A percentile compares a stretch with the other conserved stretches of the same genome.
These are phyloP conservation scores for Bruguiera hainesii DNA, from an alignment of 441 rosid species.

Conservation along the genomic window DNA sequence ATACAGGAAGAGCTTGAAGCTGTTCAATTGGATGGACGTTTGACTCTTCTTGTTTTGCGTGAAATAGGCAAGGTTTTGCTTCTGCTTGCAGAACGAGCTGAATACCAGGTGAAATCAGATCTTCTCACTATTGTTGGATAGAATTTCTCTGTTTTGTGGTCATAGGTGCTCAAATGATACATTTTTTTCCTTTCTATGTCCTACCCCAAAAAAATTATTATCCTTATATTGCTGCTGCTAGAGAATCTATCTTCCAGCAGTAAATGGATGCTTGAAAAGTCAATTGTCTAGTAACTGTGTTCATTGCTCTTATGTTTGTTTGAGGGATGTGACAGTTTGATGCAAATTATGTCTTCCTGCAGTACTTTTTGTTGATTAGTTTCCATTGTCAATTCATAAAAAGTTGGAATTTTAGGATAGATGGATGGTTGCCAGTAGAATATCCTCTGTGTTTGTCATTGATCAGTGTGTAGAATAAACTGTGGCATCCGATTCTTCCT, in stretches of 20 bases:
- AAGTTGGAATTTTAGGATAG: background rate
- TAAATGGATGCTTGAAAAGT: background rate
- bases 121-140: background rate
- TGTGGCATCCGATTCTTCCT: background rate
- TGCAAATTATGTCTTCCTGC: background rate
- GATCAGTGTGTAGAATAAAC: background rate
- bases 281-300: background rate
- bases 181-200: background rate
- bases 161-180: no score
- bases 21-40: constrained; percentile 80
- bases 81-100: constrained; percentile 82
- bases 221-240: background rate
- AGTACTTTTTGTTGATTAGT: background rate
- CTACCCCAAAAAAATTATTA: background rate
- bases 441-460: background rate
- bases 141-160: constrained; percentile 2
- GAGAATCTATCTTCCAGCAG: no score
- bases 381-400: background rate
- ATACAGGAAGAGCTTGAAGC: constrained; percentile 94
- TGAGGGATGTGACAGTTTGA: background rate
- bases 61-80: constrained; percentile 83
- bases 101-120: constrained; percentile 67
- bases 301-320: background rate
- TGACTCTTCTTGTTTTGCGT: constrained; percentile 87
- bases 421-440: background rate